Base-by-base conservation (phyloP, 2,329 filamentous ascomycete genomes). In the Annulohypoxylon truncatum region DNA sequence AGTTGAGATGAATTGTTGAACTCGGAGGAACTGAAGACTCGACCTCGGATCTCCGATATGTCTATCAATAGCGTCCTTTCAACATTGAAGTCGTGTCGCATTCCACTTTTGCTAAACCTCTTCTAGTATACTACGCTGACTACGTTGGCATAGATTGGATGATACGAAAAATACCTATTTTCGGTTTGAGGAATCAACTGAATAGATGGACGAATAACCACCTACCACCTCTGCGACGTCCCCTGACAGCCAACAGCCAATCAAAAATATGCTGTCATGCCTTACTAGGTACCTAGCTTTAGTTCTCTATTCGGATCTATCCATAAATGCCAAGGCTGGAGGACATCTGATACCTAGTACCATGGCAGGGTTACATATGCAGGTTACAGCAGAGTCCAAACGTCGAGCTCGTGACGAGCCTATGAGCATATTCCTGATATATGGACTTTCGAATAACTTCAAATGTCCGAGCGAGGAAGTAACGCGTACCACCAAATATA, bases 21-120 rank as follows among this genome's bases (percentile, higher is more conserved):
- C 47, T 68, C 57, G 61, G 61, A 61, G 29, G 46, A 54, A 38
- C 18, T 7, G 22, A 42, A 3, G 18, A 20, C 44, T 61, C 22
- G 13, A 51, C 42, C 63, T 69, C 66, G 56, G 59, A 69, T 57
- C 51, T 64, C 63, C 63, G 53, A 64, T n/a, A n/a, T n/a, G 38
- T 38, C 9, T 2, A 40, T 33, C 10, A 18, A 51, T 28, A 44
- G 6, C 20, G 31, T 7, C 24, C 15, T 24, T 46, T 18, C 9
- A 53, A 53, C 31, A 22, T 15, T 15, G 5, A 33, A 52, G 26
- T 26, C n/a, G 24, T 48, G 38, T 61, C 61, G 61, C 65, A 44
- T 64, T 47, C 24, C 56, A 57, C 13, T 57, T 33, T 13, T 28
- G 2, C 40, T n/a, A 46, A 44, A 15, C 28, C 18, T 20, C 56